Percentiles rank a stretch among this genome's conserved stretches.
phyloP scores from a whole-genome alignment of 2,329 filamentous ascomycete species.

The Furcasterigmium sp. region DNA sequence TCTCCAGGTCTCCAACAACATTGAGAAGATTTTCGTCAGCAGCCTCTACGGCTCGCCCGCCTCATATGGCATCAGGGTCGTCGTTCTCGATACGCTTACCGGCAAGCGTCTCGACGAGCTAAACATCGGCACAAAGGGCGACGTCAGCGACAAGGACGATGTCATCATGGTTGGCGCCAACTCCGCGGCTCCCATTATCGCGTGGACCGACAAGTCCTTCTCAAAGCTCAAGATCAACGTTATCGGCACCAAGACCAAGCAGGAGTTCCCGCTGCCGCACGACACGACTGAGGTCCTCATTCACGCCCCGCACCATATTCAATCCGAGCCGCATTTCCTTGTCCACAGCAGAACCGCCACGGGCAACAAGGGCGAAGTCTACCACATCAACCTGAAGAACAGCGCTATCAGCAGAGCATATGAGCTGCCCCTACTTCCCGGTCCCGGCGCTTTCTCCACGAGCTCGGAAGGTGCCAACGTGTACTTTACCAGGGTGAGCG shows the following conservation, averaged over 20 bases:
- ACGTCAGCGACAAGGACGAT: constrained; percentile 58
- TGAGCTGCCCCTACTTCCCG: constrained; percentile 65
- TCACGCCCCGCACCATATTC: constrained; percentile 67
- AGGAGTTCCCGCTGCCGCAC: constrained; percentile 45
- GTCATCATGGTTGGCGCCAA: constrained; percentile 74
- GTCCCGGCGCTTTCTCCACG: constrained; percentile 70
- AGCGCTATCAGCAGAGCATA: constrained; percentile 71
- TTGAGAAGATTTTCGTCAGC: constrained; percentile 69
- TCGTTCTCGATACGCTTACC: constrained; percentile 65
- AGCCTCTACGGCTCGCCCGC: constrained; percentile 65
- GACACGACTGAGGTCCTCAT: constrained; percentile 52
- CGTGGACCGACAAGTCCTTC: constrained; percentile 63
- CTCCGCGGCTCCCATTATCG: constrained; percentile 67
- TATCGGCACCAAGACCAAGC: constrained; percentile 53
- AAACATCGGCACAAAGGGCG: constrained; percentile 66
- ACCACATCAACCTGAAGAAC: constrained; percentile 70
- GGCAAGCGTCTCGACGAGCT: constrained; percentile 70
- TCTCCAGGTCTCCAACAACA: constrained; percentile 68
- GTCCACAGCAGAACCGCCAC: constrained; percentile 69
- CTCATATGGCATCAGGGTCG: constrained; percentile 72
- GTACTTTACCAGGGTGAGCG: constrained; percentile 80
- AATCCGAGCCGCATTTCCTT: constrained; percentile 75
- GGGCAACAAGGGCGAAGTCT: constrained; percentile 79
- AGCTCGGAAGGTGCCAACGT: constrained; percentile 76
- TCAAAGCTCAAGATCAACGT: constrained; percentile 67